Conservation (phyloP, 208 protist species). For the Angomonas ambiguus region DNA sequence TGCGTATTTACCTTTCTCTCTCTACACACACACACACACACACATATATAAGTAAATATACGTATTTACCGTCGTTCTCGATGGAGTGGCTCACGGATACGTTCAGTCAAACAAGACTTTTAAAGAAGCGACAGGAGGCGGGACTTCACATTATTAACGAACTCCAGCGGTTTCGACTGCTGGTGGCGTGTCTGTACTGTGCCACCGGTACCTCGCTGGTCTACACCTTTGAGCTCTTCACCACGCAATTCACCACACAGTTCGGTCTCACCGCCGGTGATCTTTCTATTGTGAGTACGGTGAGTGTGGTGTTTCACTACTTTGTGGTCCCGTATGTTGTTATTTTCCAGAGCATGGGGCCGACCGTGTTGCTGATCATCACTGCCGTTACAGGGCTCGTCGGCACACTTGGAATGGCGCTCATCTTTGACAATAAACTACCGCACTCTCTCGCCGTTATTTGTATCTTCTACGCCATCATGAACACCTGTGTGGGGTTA, state of each 20-base stretch:
- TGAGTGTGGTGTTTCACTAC: slow-evolving; percentile 64
- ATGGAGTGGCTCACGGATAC: not conserved
- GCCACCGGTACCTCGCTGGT: slow-evolving; percentile 59
- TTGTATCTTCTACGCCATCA: slow-evolving; percentile 61
- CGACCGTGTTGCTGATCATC: slow-evolving; percentile 33
- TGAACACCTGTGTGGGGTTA: slow-evolving; percentile 55
- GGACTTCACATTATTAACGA: slow-evolving; percentile 51
- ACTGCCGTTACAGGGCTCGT: slow-evolving; percentile 30
- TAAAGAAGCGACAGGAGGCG: slow-evolving; percentile 26
- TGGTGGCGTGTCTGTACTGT: slow-evolving; percentile 52
- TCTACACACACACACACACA: too few relatives aligned
- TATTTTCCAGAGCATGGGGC: slow-evolving; percentile 46
- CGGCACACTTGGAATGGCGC: slow-evolving; percentile 45
- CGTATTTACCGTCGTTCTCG: not conserved
- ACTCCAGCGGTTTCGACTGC: slow-evolving; percentile 47
- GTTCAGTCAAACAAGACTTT: slow-evolving; percentile 34
- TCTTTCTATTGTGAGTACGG: slow-evolving; percentile 61
- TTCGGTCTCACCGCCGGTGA: slow-evolving; percentile 55
- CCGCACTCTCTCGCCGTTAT: slow-evolving; percentile 41
- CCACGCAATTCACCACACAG: slow-evolving; percentile 31
- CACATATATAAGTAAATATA: not conserved
- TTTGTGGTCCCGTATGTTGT: slow-evolving; percentile 59
- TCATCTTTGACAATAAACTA: slow-evolving; percentile 43
- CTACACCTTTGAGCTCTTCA: slow-evolving; percentile 73
- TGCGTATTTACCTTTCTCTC: too few relatives aligned